phyloP scores from a whole-genome alignment of 108 stramenopile species.

The Phaeodactylum tricornutum region DNA sequence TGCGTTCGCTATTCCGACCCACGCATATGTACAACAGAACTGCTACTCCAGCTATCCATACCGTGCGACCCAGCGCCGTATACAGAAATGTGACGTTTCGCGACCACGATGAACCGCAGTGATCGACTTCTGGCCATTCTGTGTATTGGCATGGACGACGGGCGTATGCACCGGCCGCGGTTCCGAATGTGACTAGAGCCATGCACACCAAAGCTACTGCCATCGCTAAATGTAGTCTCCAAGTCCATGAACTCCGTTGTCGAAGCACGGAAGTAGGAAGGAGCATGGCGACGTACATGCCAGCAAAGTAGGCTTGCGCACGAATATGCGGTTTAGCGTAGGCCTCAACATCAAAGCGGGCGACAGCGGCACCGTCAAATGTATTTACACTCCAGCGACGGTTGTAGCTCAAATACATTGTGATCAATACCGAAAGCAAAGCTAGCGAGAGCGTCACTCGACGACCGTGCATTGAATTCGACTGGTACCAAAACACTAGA shows the following conservation, averaged over 20 bases:
- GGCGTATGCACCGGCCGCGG: constrained; percentile 33
- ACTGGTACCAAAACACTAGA: constrained; percentile 19
- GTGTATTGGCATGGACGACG: constrained; percentile 35
- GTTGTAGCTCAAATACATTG: constrained; percentile 16
- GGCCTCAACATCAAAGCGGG: constrained; percentile 34
- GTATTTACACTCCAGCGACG: constrained; percentile 40
- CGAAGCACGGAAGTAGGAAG: neutral
- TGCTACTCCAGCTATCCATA: constrained; percentile 28
- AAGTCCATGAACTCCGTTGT: neutral
- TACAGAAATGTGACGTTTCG: constrained; percentile 18
- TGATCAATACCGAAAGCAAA: constrained; percentile 13
- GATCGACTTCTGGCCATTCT: constrained; percentile 18
- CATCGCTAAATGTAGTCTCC: constrained; percentile 9
- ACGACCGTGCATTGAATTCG: neutral
- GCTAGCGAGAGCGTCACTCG: neutral
- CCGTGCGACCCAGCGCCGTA: constrained; percentile 21
- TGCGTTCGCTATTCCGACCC: constrained; percentile 1
- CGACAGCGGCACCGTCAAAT: constrained; percentile 36
- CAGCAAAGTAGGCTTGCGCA: constrained; percentile 37
- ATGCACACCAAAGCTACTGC: constrained; percentile 11
- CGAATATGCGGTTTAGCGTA: constrained; percentile 48
- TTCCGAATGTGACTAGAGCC: constrained; percentile 17
- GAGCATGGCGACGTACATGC: constrained; percentile 35
- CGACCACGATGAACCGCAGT: constrained; percentile 34
- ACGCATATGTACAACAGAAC: constrained; percentile 25